phyloP scores from a whole-genome alignment of 805 yeast species.

The Wickerhamomyces chambardii region DNA sequence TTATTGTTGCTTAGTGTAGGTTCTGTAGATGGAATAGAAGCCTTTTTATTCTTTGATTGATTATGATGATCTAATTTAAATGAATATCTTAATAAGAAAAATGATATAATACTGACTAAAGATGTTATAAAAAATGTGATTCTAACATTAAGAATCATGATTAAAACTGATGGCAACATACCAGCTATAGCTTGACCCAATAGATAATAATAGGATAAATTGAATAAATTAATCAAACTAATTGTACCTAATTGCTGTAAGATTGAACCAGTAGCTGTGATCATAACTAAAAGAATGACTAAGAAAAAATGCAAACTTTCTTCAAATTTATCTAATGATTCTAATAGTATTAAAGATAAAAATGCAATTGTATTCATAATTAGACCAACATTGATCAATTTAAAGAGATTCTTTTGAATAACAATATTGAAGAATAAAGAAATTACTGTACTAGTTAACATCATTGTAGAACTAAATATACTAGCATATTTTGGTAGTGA shows the following conservation, averaged over 20 bases:
- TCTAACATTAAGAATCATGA: slow-evolving; percentile 26
- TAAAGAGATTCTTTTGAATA: slow-evolving; percentile 54
- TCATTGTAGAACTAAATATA: slow-evolving; percentile 76
- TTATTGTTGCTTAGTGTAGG: too few relatives aligned
- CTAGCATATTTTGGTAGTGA: slow-evolving; percentile 33
- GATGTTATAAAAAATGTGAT: background rate
- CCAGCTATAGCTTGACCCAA: slow-evolving; percentile 96
- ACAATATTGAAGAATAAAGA: slow-evolving; percentile 51
- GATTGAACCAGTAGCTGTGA: slow-evolving; percentile 70
- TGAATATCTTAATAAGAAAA: background rate
- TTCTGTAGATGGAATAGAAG: background rate
- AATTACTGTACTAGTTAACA: slow-evolving; percentile 73
- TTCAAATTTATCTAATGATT: slow-evolving; percentile 12
- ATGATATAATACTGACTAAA: background rate
- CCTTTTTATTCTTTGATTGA: too few relatives aligned
- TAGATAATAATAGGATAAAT: slow-evolving; percentile 74
- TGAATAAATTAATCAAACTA: slow-evolving; percentile 76
- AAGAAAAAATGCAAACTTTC: slow-evolving; percentile 27
- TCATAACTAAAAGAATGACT: slow-evolving; percentile 53
- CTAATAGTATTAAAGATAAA: slow-evolving; percentile 26
- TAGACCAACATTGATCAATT: slow-evolving; percentile 55
- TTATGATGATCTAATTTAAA: background rate
- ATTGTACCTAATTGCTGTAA: slow-evolving; percentile 84
- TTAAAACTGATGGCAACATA: slow-evolving; percentile 74
- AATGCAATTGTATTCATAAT: slow-evolving; percentile 49